These are phyloP conservation scores for Scortechinia acanthostroma DNA, from an alignment of 2,329 filamentous ascomycete genomes.

Conservation along the genomic window DNA sequence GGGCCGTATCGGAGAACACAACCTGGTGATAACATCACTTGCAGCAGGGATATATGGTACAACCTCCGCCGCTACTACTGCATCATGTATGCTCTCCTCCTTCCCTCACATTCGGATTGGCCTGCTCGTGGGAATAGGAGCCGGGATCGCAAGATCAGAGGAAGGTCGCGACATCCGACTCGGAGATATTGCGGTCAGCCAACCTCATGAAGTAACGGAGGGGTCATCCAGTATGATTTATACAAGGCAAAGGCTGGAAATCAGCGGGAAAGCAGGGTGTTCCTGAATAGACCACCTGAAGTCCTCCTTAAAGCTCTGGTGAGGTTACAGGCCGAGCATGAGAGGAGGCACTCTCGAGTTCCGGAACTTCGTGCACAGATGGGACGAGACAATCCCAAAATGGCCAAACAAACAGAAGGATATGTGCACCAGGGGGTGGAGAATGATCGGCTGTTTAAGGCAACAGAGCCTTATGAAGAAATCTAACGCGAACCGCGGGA, in stretches of 20 bases:
- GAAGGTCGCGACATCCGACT: conserved; percentile 12
- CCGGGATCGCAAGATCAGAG: conserved; percentile 7
- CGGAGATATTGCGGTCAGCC: conserved; percentile 15
- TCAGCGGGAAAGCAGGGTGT: neutral
- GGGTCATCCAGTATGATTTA: conserved; percentile 14
- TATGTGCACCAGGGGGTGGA: conserved; percentile 1
- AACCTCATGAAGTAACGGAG: conserved; percentile 7
- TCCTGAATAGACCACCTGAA: neutral
- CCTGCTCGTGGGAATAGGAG: conserved; percentile 10
- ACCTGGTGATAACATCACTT: conserved; percentile 14
- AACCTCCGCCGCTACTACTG: conserved; percentile 6
- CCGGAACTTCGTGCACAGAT: conserved; percentile 4
- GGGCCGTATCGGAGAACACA: conserved; percentile 13
- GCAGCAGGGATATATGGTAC: conserved; percentile 9
- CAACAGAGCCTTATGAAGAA: conserved; percentile 8
- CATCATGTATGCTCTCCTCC: conserved; percentile 5
- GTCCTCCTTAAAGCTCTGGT: neutral
- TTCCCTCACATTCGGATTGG: conserved; percentile 10
- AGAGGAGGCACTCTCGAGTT: neutral
- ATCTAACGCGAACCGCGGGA: conserved; percentile 3
- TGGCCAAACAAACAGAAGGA: conserved; percentile 4
- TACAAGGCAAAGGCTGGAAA: conserved; percentile 7
- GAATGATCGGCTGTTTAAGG: neutral
- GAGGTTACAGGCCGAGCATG: neutral
- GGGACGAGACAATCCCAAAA: neutral